These are phyloP conservation scores for Ceratorhiza oryzae-sativae DNA, from an alignment of 1,284 basidiomycete genomes.

Conservation along the genomic window DNA sequence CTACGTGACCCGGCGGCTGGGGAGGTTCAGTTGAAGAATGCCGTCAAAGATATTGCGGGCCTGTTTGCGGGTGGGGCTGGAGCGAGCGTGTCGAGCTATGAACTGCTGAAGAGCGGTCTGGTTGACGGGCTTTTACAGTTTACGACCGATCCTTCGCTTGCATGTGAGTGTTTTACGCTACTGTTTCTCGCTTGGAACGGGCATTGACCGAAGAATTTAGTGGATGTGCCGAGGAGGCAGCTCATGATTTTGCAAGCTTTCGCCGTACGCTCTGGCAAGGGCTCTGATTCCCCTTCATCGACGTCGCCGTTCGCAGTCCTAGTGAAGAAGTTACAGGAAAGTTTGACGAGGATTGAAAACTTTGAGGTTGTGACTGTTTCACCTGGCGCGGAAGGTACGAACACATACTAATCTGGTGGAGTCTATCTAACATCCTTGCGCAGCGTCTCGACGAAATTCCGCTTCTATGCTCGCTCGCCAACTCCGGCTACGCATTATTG, in stretches of 20 bases:
- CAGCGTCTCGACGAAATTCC: conserved; percentile 85
- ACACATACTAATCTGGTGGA: neutral
- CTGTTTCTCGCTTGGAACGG: neutral
- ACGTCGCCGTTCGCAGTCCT: conserved; percentile 79
- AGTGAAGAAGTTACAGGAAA: conserved; percentile 94
- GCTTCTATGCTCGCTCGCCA: conserved; percentile 87
- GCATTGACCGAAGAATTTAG: conserved; percentile 51
- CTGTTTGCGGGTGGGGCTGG: conserved; percentile 73
- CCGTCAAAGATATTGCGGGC: conserved; percentile 74
- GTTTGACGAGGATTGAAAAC: conserved; percentile 89
- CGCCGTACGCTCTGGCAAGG: conserved; percentile 61
- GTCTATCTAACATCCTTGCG: neutral
- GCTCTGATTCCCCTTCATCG: conserved; percentile 49
- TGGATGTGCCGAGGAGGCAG: conserved; percentile 64
- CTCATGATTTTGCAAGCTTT: conserved; percentile 80
- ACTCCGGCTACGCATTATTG: conserved; percentile 84
- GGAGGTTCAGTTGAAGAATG: conserved; percentile 71
- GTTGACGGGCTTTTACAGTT: conserved; percentile 88
- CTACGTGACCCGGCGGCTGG: conserved; percentile 63
- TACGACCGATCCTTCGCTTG: conserved; percentile 59
- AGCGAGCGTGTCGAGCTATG: conserved; percentile 91
- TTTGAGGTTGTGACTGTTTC: conserved; percentile 91
- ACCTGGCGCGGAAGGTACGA: conserved; percentile 74
- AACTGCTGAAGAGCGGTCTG: conserved; percentile 91
- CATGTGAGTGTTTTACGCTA: conserved; percentile 33